phyloP scores from a whole-genome alignment of 495 filamentous ascomycete species.

The Penicillium lividum region DNA sequence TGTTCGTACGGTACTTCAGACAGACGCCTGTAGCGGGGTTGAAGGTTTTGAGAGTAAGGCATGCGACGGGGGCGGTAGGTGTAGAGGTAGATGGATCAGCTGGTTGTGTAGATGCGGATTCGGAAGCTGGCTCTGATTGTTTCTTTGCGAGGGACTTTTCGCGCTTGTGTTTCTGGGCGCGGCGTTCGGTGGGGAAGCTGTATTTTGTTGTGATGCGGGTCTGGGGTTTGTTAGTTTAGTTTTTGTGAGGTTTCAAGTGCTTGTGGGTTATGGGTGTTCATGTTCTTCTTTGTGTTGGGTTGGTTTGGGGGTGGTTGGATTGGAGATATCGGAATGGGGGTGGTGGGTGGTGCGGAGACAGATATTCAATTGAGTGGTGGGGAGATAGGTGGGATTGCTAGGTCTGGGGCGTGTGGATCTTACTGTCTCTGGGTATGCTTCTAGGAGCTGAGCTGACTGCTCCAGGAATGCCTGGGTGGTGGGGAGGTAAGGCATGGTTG shows the following conservation, averaged over 20 bases:
- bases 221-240: slow-evolving; percentile 41
- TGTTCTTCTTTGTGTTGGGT: slow-evolving; percentile 2
- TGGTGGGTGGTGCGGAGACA: slow-evolving; percentile 3
- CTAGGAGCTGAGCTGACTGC: slow-evolving; percentile 60
- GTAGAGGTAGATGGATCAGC: slow-evolving; percentile 9
- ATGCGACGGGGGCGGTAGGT: slow-evolving; percentile 51
- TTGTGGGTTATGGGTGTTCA: not conserved
- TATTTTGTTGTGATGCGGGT: slow-evolving; percentile 85
- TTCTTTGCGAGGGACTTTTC: slow-evolving; percentile 26
- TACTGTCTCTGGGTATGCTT: slow-evolving; percentile 66
- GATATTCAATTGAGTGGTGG: not conserved
- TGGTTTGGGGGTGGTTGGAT: slow-evolving; percentile 7
- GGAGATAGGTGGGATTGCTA: not conserved
- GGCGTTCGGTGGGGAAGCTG: slow-evolving; percentile 56
- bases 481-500: slow-evolving; percentile 59
- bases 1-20: slow-evolving; percentile 88
- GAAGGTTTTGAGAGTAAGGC: slow-evolving; percentile 84
- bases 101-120: slow-evolving; percentile 18
- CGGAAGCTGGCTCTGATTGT: slow-evolving; percentile 15
- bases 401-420: slow-evolving; percentile 20
- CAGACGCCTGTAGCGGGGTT: slow-evolving; percentile 77
- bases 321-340: not conserved
- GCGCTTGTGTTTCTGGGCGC: slow-evolving; percentile 28
- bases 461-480: slow-evolving; percentile 64
- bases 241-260: slow-evolving; percentile 3